Conservation (phyloP, 2,329 filamentous ascomycete genomes). For the Fonsecaea nubica region DNA sequence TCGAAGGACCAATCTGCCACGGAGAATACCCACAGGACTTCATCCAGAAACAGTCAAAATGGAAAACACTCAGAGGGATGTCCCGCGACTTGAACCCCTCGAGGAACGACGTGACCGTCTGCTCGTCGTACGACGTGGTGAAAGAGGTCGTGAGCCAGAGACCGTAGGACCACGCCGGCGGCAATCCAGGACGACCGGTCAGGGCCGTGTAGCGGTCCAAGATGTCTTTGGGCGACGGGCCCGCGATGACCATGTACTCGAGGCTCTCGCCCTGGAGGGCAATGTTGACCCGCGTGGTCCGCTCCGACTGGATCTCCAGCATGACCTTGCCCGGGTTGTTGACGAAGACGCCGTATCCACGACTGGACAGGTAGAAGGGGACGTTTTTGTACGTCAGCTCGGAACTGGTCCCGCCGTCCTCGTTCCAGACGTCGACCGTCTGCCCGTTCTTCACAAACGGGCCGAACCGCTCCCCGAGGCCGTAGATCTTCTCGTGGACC, state of each 20-base stretch:
- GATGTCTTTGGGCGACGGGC: constrained; percentile 71
- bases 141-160: constrained; percentile 76
- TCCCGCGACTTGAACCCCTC: constrained; percentile 70
- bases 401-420: constrained; percentile 49
- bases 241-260: constrained; percentile 74
- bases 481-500: constrained; percentile 67
- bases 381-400: constrained; percentile 36
- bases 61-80: constrained; percentile 73
- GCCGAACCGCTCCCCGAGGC: constrained; percentile 73
- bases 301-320: constrained; percentile 71
- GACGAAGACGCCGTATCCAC: constrained; percentile 74
- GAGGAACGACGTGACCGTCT: constrained; percentile 67
- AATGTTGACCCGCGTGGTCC: constrained; percentile 69
- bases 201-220: constrained; percentile 67
- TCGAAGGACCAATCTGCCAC: background rate
- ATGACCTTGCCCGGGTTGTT: constrained; percentile 70
- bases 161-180: constrained; percentile 73
- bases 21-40: constrained; percentile 57
- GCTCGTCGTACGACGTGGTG: constrained; percentile 70
- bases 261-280: constrained; percentile 69
- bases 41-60: constrained; percentile 82
- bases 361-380: constrained; percentile 48
- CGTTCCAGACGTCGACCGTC: constrained; percentile 63
- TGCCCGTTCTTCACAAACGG: constrained; percentile 75
- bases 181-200: constrained; percentile 65